Evolutionary conservation across 2,329 filamentous ascomycete genomes (phyloP).

Genomic region (Beauveria sp.): DNA sequence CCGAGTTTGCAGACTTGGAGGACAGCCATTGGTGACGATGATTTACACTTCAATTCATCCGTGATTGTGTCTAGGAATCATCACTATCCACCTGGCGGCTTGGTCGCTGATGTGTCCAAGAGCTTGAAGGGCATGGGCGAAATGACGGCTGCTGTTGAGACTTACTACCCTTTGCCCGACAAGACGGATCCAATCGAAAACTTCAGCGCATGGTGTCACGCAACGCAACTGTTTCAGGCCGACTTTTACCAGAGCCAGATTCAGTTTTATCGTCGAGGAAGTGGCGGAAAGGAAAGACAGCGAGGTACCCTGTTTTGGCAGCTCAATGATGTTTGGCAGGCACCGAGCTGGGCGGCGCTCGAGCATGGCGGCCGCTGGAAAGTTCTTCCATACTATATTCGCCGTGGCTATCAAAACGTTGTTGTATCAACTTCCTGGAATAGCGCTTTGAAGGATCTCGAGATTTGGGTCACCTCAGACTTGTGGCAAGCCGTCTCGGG

Average conservation of each 20-base stretch:
- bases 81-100: slow-evolving; percentile 32
- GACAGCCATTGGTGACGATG: background rate
- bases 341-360: slow-evolving; percentile 55
- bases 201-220: slow-evolving; percentile 53
- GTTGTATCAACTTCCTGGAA: slow-evolving; percentile 38
- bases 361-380: slow-evolving; percentile 59
- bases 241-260: slow-evolving; percentile 5
- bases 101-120: background rate
- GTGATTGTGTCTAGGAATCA: slow-evolving; percentile 33
- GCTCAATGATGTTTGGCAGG: slow-evolving; percentile 57
- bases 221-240: slow-evolving; percentile 55
- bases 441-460: slow-evolving; percentile 31
- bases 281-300: slow-evolving; percentile 45
- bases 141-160: slow-evolving; percentile 49
- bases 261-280: slow-evolving; percentile 2
- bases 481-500: slow-evolving; percentile 13
- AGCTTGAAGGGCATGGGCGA: slow-evolving; percentile 37
- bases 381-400: slow-evolving; percentile 49
- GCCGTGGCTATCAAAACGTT: slow-evolving; percentile 49
- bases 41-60: slow-evolving; percentile 10
- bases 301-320: slow-evolving; percentile 58
- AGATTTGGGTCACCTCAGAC: slow-evolving; percentile 29
- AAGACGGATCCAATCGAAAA: slow-evolving; percentile 46
- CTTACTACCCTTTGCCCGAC: slow-evolving; percentile 49
- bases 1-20: slow-evolving; percentile 8